Base-by-base conservation (phyloP, 2,329 filamentous ascomycete species). In the Periconia digitata region DNA sequence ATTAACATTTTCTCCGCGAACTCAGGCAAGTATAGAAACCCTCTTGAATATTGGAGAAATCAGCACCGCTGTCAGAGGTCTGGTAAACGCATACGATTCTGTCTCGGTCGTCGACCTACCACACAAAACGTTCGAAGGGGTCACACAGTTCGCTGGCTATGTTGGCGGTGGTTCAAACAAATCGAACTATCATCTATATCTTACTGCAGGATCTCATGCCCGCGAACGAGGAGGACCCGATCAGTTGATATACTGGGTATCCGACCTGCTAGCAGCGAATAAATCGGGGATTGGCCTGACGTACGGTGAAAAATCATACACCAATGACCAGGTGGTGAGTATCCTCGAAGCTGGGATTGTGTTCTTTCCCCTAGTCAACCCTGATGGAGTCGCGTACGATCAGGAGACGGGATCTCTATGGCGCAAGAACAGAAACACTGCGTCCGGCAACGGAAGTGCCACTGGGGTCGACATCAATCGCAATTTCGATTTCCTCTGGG, bases 211-310 rank as follows among this genome's bases (percentile, higher is more conserved):
- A 13, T 32, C 27, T 12, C 27, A 32, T 32, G 27, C 27, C 12
- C 27, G 27, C 17, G 82, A 84, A 66, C 77, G 82, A 8, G 81
- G 81, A 21, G 78, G 76, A 0, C 74, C 80, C 0, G 82, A 85
- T 58, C 73, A 79, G 47, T 69, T 84, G 15, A 64, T 84, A 36
- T 83, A 82, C 70, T 83, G 82, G 67, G 70, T 83, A 22, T 71
- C 79, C 0, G 82, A 85, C 58, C 71, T 85, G 2, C 72, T 85
- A 3, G 74, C 75, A 39, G 82, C 81, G n/a, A 73, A 78, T 53
- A 74, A 76, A 56, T 67, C 73, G 24, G 72, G 74, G n/a, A 72
- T 67, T 3, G 81, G 80, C 5, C 60, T 84, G 8, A 72, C 66
- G 1, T 84, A 81, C 54, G 81, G 80, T 37, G 70, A 67, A 44